Percentiles rank a stretch among this genome's conserved stretches.
These are phyloP conservation scores for Puccinia horiana DNA, from an alignment of 1,284 basidiomycete species.

Conservation along the genomic window DNA sequence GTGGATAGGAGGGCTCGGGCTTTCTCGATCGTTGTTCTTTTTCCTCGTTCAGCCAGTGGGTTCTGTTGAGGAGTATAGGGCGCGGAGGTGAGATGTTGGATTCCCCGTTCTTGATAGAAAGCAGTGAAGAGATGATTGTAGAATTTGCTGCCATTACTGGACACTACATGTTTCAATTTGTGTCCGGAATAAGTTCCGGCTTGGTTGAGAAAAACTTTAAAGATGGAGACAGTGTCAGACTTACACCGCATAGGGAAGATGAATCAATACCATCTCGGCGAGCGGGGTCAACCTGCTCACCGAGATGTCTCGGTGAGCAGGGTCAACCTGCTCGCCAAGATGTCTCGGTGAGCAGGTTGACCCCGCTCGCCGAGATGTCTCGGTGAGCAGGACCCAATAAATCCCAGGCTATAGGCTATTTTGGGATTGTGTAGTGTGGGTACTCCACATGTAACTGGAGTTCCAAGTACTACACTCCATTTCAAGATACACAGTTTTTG, in stretches of 20 bases:
- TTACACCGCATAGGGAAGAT: constrained; percentile 4
- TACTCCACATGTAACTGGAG: too few relatives aligned
- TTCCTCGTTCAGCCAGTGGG: not conserved
- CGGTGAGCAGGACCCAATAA: too few relatives aligned
- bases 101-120: not conserved
- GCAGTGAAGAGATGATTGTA: not conserved
- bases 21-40: constrained; percentile 13
- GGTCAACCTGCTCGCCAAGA: too few relatives aligned
- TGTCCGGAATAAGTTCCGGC: not conserved
- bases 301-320: too few relatives aligned
- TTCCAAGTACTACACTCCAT: too few relatives aligned
- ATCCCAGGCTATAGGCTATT: too few relatives aligned
- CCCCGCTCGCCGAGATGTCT: too few relatives aligned
- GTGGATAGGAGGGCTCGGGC: not conserved
- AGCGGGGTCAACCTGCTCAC: too few relatives aligned
- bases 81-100: not conserved
- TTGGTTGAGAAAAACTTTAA: not conserved
- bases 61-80: constrained; percentile 16
- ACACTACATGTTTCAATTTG: not conserved
- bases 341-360: too few relatives aligned
- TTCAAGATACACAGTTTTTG: too few relatives aligned
- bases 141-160: not conserved
- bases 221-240: not conserved
- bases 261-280: not conserved
- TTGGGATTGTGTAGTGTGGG: too few relatives aligned